phyloP scores from a whole-genome alignment of 129 eudicot species.

The Smallanthus sonchifolius region DNA sequence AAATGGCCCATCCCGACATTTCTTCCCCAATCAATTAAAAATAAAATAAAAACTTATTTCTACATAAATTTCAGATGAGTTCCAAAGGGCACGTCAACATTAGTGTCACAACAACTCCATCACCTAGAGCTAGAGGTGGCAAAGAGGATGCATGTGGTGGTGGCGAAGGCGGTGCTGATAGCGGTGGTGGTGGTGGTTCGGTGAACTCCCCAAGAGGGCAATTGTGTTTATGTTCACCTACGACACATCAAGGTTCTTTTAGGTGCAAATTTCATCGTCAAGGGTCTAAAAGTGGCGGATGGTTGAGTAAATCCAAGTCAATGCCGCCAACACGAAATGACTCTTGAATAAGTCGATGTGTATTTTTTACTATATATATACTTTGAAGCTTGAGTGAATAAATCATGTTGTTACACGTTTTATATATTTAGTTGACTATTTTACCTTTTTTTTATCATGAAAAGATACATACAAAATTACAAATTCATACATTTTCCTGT shows the following conservation, averaged over 20 bases:
- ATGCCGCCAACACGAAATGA: constrained; percentile 40
- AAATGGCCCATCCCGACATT: constrained; percentile 16
- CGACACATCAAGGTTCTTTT: constrained; percentile 73
- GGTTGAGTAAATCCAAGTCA: constrained; percentile 60
- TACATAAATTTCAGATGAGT: constrained; percentile 23
- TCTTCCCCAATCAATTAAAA: background rate
- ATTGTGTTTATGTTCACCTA: constrained; percentile 69
- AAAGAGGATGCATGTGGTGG: constrained; percentile 13
- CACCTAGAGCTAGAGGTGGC: constrained; percentile 38
- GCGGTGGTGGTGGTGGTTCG: background rate
- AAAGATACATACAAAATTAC: no score
- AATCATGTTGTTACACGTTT: background rate
- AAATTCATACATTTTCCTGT: no score
- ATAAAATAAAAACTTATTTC: background rate
- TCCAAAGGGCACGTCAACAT: constrained; percentile 26
- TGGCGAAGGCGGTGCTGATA: background rate
- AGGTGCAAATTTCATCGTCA: constrained; percentile 72
- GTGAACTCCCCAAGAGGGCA: constrained; percentile 48
- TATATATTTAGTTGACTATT: no score
- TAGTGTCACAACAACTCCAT: constrained; percentile 30
- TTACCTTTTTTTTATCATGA: no score
- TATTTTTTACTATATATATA: background rate
- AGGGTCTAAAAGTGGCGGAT: constrained; percentile 8
- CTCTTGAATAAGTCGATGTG: constrained; percentile 42
- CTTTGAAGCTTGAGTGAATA: background rate